Conservation (phyloP, 2,329 filamentous ascomycete species). For the Penicillium sp. region DNA sequence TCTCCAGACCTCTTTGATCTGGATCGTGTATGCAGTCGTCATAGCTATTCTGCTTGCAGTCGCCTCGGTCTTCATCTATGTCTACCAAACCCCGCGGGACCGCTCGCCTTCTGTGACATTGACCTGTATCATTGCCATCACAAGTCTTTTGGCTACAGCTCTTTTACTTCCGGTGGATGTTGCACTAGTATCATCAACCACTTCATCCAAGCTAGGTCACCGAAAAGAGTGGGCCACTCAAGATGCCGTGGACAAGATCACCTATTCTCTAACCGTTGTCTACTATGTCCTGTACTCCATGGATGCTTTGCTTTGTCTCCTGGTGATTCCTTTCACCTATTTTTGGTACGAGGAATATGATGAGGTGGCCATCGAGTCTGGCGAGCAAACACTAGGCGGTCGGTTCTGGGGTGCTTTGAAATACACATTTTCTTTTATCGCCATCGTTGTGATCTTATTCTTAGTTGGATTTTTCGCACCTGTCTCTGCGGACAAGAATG, state of each 20-base stretch:
- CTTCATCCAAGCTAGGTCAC: slow-evolving; percentile 63
- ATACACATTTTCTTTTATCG: slow-evolving; percentile 80
- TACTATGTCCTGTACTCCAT: slow-evolving; percentile 92
- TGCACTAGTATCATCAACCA: slow-evolving; percentile 85
- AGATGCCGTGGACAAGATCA: slow-evolving; percentile 68
- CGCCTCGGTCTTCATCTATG: slow-evolving; percentile 78
- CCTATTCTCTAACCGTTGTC: slow-evolving; percentile 74
- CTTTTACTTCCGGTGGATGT: slow-evolving; percentile 92
- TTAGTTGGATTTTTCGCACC: slow-evolving; percentile 92
- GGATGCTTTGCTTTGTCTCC: slow-evolving; percentile 79
- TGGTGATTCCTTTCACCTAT: slow-evolving; percentile 91
- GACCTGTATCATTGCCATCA: slow-evolving; percentile 81
- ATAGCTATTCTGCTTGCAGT: slow-evolving; percentile 69
- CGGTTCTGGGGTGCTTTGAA: slow-evolving; percentile 80
- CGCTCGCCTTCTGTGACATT: slow-evolving; percentile 74
- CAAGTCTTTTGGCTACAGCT: slow-evolving; percentile 82
- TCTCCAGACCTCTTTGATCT: slow-evolving; percentile 85
- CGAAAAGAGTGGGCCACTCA: slow-evolving; percentile 96
- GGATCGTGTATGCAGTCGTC: slow-evolving; percentile 84
- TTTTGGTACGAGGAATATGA: slow-evolving; percentile 99
- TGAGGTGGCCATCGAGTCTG: slow-evolving; percentile 76
- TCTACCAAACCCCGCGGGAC: slow-evolving; percentile 85
- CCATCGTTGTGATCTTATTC: slow-evolving; percentile 70
- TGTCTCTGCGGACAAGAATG: slow-evolving; percentile 60
- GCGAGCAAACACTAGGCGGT: slow-evolving; percentile 62